Conservation (phyloP, 2,329 filamentous ascomycete species). For the Talaromyces sp. region DNA sequence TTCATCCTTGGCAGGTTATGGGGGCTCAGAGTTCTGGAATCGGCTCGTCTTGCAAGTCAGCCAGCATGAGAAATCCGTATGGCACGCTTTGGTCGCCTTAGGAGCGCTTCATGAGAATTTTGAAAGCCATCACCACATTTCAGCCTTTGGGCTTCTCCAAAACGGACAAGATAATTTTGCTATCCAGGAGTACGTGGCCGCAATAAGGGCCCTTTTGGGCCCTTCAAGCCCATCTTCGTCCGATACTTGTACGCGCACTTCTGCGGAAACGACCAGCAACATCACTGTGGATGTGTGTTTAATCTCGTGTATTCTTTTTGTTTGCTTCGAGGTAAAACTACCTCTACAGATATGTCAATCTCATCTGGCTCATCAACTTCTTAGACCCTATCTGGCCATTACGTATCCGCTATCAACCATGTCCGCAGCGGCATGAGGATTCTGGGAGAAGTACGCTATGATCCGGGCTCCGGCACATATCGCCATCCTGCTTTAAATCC, state of each 20-base stretch:
- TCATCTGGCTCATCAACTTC: neutral
- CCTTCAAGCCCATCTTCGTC: neutral
- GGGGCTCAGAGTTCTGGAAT: slow-evolving; percentile 22
- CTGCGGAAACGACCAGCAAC: neutral
- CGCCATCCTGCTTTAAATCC: slow-evolving; percentile 12
- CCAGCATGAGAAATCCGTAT: slow-evolving; percentile 20
- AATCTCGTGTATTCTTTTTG: slow-evolving; percentile 20
- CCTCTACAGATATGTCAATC: neutral
- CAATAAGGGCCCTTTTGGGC: slow-evolving; percentile 1
- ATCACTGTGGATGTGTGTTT: slow-evolving; percentile 13
- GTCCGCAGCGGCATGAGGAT: slow-evolving; percentile 18
- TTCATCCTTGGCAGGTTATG: slow-evolving; percentile 18
- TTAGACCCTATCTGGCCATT: slow-evolving; percentile 19
- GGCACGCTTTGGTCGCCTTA: slow-evolving; percentile 22
- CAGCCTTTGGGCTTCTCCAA: neutral
- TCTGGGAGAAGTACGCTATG: slow-evolving; percentile 12
- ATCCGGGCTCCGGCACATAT: slow-evolving; percentile 1
- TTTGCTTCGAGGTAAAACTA: slow-evolving; percentile 18
- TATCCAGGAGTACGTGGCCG: slow-evolving; percentile 4
- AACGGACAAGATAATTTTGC: neutral
- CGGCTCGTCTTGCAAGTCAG: slow-evolving; percentile 18
- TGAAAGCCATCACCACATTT: slow-evolving; percentile 2
- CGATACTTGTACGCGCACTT: neutral
- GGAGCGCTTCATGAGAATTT: slow-evolving; percentile 24
- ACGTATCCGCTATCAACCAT: slow-evolving; percentile 16